Base-by-base conservation (phyloP, 139 green algal genomes). In the Volvox reticuliferus region DNA sequence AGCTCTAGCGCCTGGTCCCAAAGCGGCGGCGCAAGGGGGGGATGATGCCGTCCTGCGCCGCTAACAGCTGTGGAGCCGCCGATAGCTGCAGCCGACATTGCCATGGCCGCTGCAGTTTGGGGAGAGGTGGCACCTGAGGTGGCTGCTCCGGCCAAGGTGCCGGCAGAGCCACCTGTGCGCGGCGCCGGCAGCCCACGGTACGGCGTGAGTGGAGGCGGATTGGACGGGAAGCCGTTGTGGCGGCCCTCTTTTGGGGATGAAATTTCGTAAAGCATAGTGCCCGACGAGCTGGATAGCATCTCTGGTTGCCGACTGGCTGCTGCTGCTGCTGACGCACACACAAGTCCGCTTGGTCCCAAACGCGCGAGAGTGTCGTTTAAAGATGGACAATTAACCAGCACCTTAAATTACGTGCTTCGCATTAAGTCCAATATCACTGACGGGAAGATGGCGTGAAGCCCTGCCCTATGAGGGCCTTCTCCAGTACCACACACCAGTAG, bases 1-100 rank as follows among this genome's bases (percentile, higher is more conserved):
- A 93, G 88, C 69, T 95, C 89, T 12, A 95, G 73, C 12, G 80
- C 88, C 68, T 89, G 88, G 37, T 93, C 75, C 93, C 93, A 95
- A 17, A 91, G 87, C 2, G 87, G 87, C 2, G 86, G 86, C 12
- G 86, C 28, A 0, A 68, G 83, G 37, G 33, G 32, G 68, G 44
- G 69, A 26, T 18, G 35, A 19, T 20, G 2, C 30, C 30, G 36
- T 12, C 36, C 44, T 16, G 9, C 50, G 16, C 30, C 50, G 20
- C 44, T 55, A 55, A n/a, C 12, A 22, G 0, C 68, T 16, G 5
- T 35, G 18, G 6, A n/a, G 16, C 17, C 68, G 37, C 26, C 68
- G 1, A 1, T 24, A 37, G 30, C 68, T 28, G 3, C 37, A 37
- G 30, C 68, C 26, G 3, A 13, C 14, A 50, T 24, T 5, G 36